Evolutionary conservation across 306 rosid genomes (phyloP), one percentile per base, ranked within the genome.

Genomic region (Casuarina glauca): DNA sequence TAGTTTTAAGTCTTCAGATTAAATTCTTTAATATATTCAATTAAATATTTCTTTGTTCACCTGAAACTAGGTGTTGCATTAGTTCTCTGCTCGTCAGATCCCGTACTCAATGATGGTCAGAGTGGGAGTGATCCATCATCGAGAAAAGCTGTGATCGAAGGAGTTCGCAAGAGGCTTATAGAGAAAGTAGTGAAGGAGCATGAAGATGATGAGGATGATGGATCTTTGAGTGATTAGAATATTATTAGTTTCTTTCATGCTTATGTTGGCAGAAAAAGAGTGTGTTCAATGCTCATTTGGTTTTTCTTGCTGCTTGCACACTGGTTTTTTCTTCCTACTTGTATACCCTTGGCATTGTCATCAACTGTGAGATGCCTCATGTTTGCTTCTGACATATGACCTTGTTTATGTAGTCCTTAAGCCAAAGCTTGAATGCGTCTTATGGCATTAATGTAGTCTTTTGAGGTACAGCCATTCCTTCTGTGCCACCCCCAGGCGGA

Each of bases 51-150:
- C 32, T 63, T 4, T 72, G 72, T 36, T 79, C 46, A 45, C 19
- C 2, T 86, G 80, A 64, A 67, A 80, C 58, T 78, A 92, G 97
- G 97, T 75, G 97, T 91, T 83, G 97, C 98, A 70, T 82, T 95
- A 82, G 89, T 95, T 45, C 89, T 95, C 67, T 95, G 98, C 84
- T 92, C 92, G 74, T 90, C 97, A 50, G 93, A 91, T 81, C 97
- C 97, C 49, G 97, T 92, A 2, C 97, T 95, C 10, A 87, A 88
- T 38, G 97, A 92, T 76, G 97, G 98, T 19, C 96, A 84, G 54
- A 81, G 83, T 70, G 86, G 83, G 62, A 78, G 84, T 20, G 97
- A 81, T 70, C 74, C 50, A 16, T 90, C 97, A 69, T 90, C 97
- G 66, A 90, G 94, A 73, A 55, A 91, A 70, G 89, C 97, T 70